A percentile compares a stretch with the other conserved stretches of the same genome.
Evolutionary conservation across 306 rosid species (phyloP).

Genomic region (Herpetospermum pedunculosum): DNA sequence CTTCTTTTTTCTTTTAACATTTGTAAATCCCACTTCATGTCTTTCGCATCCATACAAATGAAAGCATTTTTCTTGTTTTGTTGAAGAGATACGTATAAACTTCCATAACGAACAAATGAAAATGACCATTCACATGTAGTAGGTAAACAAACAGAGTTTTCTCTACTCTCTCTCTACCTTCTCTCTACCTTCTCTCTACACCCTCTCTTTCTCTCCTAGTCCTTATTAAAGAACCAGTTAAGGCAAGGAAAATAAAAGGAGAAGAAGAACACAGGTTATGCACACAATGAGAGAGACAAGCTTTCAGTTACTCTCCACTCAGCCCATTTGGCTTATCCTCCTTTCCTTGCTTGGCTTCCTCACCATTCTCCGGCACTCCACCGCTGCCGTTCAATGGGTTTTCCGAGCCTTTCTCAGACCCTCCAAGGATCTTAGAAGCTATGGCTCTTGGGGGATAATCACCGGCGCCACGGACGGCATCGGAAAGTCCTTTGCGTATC

Average conservation of each 20-base stretch:
- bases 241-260: neutral
- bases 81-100: neutral
- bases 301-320: neutral
- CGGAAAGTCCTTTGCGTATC: constrained; percentile 59
- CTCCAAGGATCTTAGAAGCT: constrained; percentile 39
- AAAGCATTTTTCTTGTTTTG: neutral
- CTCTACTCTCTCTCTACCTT: neutral
- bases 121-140: neutral
- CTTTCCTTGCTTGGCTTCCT: constrained; percentile 34
- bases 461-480: constrained; percentile 87
- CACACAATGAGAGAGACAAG: neutral
- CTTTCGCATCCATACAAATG: neutral
- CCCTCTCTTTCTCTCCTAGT: neutral
- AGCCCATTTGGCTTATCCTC: constrained; percentile 11
- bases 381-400: constrained; percentile 32
- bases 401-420: constrained; percentile 39
- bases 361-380: constrained; percentile 7
- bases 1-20: neutral
- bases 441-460: constrained; percentile 73
- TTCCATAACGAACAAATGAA: neutral
- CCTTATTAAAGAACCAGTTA: neutral
- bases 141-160: neutral
- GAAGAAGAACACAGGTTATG: neutral
- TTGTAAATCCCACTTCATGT: neutral
- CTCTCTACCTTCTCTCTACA: neutral